A percentile compares a stretch with the other conserved stretches of the same genome.
Conservation (phyloP, 768 basidiomycete species). For the Amanita rubescens region DNA sequence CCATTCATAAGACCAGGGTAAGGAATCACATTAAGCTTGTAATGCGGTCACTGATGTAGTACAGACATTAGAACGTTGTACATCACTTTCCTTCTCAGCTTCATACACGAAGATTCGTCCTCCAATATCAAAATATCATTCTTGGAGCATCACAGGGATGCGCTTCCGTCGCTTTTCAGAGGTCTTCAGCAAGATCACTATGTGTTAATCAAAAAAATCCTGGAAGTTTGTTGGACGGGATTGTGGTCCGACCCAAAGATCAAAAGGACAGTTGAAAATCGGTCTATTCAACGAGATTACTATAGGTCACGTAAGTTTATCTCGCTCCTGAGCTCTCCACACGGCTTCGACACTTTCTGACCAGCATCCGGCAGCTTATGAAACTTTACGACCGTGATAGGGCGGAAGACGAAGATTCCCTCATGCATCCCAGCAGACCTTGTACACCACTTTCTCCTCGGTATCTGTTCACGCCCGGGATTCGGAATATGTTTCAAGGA, state of each 20-base stretch:
- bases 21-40: conserved; percentile 9
- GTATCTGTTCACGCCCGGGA: conserved; percentile 76
- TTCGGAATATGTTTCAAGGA: conserved; percentile 84
- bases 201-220: conserved; percentile 47
- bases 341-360: background rate
- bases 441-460: conserved; percentile 81
- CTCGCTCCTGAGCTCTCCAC: background rate
- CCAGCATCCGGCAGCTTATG: conserved; percentile 38
- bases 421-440: conserved; percentile 69
- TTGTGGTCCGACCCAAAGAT: conserved; percentile 71
- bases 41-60: background rate
- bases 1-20: conserved; percentile 53
- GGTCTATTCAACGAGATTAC: conserved; percentile 62
- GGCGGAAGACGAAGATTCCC: conserved; percentile 38
- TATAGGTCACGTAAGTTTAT: conserved; percentile 44
- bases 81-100: conserved; percentile 65
- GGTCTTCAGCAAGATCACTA: conserved; percentile 63
- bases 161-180: conserved; percentile 65
- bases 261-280: conserved; percentile 64
- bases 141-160: conserved; percentile 63
- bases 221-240: conserved; percentile 72
- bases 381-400: conserved; percentile 64
- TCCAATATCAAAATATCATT: conserved; percentile 54
- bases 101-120: conserved; percentile 43
- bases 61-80: conserved; percentile 80